Conservation (phyloP, 345 rosid genomes). For the Gossypium sturtianum region DNA sequence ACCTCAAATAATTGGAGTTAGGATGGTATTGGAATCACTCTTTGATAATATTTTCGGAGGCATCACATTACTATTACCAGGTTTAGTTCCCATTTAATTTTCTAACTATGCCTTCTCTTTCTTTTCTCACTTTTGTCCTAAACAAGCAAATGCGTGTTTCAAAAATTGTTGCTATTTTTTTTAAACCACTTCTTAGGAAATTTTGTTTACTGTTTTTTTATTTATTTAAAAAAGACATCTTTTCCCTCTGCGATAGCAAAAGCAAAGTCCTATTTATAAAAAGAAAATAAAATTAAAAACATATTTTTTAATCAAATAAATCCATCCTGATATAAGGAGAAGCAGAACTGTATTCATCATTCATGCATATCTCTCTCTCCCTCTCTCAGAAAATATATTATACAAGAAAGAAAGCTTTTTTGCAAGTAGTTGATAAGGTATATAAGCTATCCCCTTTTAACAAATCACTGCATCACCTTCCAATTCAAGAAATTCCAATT, state of each 20-base stretch:
- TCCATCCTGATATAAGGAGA: slow-evolving; percentile 35
- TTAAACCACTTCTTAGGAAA: too few relatives aligned
- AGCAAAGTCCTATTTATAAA: not conserved
- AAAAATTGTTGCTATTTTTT: not conserved
- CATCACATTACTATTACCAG: not conserved
- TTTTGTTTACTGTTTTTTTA: too few relatives aligned
- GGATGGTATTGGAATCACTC: not conserved
- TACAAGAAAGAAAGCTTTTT: not conserved
- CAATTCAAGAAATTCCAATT: slow-evolving; percentile 14
- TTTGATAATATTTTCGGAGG: not conserved
- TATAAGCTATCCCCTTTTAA: slow-evolving; percentile 28
- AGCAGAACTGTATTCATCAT: slow-evolving; percentile 24
- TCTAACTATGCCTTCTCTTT: not conserved
- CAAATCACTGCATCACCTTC: slow-evolving; percentile 23
- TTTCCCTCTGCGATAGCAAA: not conserved
- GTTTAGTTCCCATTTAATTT: not conserved
- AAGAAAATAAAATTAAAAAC: not conserved
- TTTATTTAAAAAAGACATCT: not conserved
- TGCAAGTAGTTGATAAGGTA: slow-evolving; percentile 29
- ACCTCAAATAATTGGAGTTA: slow-evolving; percentile 14
- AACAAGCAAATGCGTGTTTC: not conserved
- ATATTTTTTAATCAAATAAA: not conserved
- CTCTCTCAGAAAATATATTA: not conserved
- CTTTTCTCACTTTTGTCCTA: not conserved
- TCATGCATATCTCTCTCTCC: slow-evolving; percentile 12